These are phyloP conservation scores for Verticillium klebahnii DNA, from an alignment of 2,329 filamentous ascomycete genomes.

Conservation along the genomic window DNA sequence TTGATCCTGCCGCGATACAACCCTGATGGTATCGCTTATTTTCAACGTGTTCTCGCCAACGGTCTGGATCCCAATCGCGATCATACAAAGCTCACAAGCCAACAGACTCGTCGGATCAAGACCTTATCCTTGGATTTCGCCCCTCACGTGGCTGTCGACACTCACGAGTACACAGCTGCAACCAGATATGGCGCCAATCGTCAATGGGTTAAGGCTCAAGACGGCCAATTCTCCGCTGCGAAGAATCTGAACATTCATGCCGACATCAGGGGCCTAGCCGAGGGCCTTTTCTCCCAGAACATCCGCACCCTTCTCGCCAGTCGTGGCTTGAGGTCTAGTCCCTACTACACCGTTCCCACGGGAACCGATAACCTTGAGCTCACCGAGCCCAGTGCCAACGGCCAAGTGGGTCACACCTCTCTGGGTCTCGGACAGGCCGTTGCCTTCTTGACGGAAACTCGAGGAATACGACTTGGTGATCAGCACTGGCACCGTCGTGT, in stretches of 20 bases:
- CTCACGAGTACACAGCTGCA: constrained; percentile 23
- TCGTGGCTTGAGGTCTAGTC: constrained; percentile 3
- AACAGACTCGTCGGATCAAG: constrained; percentile 25
- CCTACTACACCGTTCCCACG: constrained; percentile 6
- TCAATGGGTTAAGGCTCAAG: constrained; percentile 14
- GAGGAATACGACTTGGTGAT: constrained; percentile 22
- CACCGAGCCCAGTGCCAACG: constrained; percentile 18
- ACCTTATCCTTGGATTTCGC: constrained; percentile 18
- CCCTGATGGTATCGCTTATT: constrained; percentile 26
- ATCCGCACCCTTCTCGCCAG: constrained; percentile 13
- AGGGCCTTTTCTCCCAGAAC: constrained; percentile 21
- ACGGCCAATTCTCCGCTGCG: constrained; percentile 24
- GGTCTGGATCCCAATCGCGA: constrained; percentile 27
- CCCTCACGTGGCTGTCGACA: constrained; percentile 24
- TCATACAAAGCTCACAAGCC: constrained; percentile 23
- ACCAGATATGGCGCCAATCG: background rate
- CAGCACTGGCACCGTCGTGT: constrained; percentile 26
- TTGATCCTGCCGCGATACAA: constrained; percentile 25
- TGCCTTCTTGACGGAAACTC: constrained; percentile 20
- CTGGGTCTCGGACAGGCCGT: constrained; percentile 18
- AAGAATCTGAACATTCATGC: constrained; percentile 27
- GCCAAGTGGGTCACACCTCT: constrained; percentile 19
- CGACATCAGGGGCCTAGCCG: constrained; percentile 20
- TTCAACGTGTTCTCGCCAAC: constrained; percentile 21
- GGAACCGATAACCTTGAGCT: constrained; percentile 6